Evolutionary conservation across 164 flowering plant genomes (phyloP), one percentile per base, ranked within the genome.

Genomic region (Vitis amurensis): DNA sequence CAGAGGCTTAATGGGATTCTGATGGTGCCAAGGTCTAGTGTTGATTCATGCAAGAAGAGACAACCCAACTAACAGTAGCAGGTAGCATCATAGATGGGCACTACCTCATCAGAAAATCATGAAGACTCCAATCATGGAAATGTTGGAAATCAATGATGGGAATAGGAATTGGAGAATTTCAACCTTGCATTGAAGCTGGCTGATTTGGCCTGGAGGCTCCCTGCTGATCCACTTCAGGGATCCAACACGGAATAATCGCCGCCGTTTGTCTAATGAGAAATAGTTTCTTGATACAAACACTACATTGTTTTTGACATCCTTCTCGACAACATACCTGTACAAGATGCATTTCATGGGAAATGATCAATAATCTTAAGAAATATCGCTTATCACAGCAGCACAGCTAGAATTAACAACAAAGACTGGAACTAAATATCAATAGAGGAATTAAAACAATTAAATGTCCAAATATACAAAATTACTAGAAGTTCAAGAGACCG

Each of bases 261-360:
- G 86, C 71, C 85, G 81, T 81, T 95, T 95, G 77, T 95, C 99
- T 29, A 82, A 71, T 0, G 99, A 95, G 70, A 76, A 95, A 69
- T 95, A 95, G 71, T 87, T 95, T 78, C 98, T 86, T 64, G 99
- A 95, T 16, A 90, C 98, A 73, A 90, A 95, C 2, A 92, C 85
- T 16, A 95, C 98, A 82, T 95, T 95, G 80, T 95, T 86, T 69
- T 88, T 73, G 15, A 84, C 71, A 79, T 92, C 98, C 83, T 95
- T 95, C 79, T 86, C 86, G 19, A 95, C 98, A 64, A 95, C 99
- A 80, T 92, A 91, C 99, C 99, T 95, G 77, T 73, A 80, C 8
- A 29, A 73, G 55, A 69, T 52, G 61, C 59, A 68, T 16, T 29
- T 48, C 27, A 52, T 47, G 29, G 27, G 27, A 66, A 30, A 13